Percentiles rank a stretch among this genome's conserved stretches.
phyloP scores from a whole-genome alignment of 192 early-diverging fungal genomes.

The Ambispora gerdemannii region DNA sequence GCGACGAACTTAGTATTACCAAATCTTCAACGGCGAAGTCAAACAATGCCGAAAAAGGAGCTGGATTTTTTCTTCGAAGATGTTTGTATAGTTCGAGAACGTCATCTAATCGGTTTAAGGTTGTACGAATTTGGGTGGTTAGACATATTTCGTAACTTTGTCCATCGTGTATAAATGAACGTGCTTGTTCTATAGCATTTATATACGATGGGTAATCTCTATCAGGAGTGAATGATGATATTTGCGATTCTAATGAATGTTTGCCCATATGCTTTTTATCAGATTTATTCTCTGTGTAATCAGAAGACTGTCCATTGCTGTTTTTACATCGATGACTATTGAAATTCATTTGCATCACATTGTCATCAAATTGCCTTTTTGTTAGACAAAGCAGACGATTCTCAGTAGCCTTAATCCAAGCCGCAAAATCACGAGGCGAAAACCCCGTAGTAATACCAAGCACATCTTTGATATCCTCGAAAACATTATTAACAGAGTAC shows the following conservation, averaged over 20 bases:
- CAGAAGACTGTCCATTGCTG: neutral
- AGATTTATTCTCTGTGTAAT: neutral
- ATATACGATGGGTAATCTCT: conserved; percentile 51
- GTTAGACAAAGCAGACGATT: neutral
- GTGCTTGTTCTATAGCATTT: conserved; percentile 51
- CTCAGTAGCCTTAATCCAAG: conserved; percentile 27
- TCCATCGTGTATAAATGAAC: conserved; percentile 68
- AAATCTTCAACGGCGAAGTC: conserved; percentile 41
- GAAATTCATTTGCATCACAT: neutral
- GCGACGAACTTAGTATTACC: conserved; percentile 47
- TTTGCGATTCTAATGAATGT: conserved; percentile 31
- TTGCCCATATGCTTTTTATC: neutral
- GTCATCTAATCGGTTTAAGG: conserved; percentile 32
- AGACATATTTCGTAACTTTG: conserved; percentile 96
- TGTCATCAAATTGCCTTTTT: neutral
- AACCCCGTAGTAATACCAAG: conserved; percentile 31
- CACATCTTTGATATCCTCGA: neutral
- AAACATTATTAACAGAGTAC: neutral
- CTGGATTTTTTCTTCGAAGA: conserved; percentile 74
- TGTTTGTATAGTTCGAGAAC: conserved; percentile 57
- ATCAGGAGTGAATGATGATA: conserved; percentile 43
- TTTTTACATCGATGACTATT: neutral
- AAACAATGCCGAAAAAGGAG: conserved; percentile 81
- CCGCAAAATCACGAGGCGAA: conserved; percentile 14
- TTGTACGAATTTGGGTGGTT: conserved; percentile 73